Base-by-base conservation (phyloP, 805 yeast species). In the Hanseniaspora osmophila region DNA sequence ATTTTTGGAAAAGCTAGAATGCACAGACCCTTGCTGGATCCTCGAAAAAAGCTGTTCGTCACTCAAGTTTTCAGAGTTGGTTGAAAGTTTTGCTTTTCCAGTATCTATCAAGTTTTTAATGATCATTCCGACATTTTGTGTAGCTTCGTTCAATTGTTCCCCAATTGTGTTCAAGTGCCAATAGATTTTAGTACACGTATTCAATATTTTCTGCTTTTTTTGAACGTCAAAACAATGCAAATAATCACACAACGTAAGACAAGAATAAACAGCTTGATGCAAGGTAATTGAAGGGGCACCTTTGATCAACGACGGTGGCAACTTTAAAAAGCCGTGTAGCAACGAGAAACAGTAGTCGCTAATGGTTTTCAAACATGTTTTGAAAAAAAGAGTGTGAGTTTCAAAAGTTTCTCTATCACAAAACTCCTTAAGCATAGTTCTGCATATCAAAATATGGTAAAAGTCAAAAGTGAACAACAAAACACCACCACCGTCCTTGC, bases 141-240 rank as follows among this genome's bases (percentile, higher is more conserved):
- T 75, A 2, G 77, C 78, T 54, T 75, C 80, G 50, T 74, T 75
- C 52, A 67, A 66, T 46, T 68, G 68, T 47, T 74, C 78, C 1
- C 80, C 80, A 48, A 74, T 69, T 29, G 73, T 68, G 48, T 71
- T 74, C 49, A 77, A 57, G 50, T 73, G 77, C 80, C 80, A 77
- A 49, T 75, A 77, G 9, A 73, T 68, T 45, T 66, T 65, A 0
- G 79, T 68, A 40, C 77, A 73, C 10, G 74, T 54, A 49, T 63
- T 71, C 40, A 76, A 52, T 2, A 73, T 55, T 47, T 59, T 63
- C 18, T 65, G 66, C 45, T 65, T 66, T 12, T 46, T 46, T 47
- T 70, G 69, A n/a, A 62, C 55, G 32, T 61, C 60, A 58, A 69
- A 66, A 49, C 62, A 56, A 43, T 61, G 62, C 15, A 74, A 55